Percentiles rank a stretch among this genome's conserved stretches.
Evolutionary conservation across 2,329 filamentous ascomycete species (phyloP).

Genomic region (Diaporthe sp.): DNA sequence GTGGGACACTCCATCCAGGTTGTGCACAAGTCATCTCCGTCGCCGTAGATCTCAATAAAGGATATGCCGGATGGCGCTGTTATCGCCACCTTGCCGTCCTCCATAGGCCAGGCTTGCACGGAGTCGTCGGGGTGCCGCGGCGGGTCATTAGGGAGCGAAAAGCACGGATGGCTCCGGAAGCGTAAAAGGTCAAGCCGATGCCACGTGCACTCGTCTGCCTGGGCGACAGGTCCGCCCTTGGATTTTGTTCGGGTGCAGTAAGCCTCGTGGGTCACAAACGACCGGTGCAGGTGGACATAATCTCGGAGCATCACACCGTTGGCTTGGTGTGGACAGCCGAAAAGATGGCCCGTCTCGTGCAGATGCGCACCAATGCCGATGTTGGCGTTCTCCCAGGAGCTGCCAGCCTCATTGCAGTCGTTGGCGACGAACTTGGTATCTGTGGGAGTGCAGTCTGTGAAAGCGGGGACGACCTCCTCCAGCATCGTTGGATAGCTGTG

Average conservation of each 20-base stretch:
- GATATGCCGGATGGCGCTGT: conserved; percentile 86
- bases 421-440: conserved; percentile 86
- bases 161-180: conserved; percentile 91
- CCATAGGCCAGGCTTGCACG: conserved; percentile 88
- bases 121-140: conserved; percentile 76
- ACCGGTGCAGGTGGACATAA: conserved; percentile 86
- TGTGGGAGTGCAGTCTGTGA: conserved; percentile 90
- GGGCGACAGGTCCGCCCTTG: conserved; percentile 80
- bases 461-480: conserved; percentile 90
- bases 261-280: conserved; percentile 84
- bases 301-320: conserved; percentile 93
- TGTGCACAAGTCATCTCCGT: conserved; percentile 84
- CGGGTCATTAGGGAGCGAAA: conserved; percentile 83
- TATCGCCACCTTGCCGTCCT: conserved; percentile 80
- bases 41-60: conserved; percentile 84
- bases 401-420: conserved; percentile 87
- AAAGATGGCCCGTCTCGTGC: conserved; percentile 89
- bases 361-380: conserved; percentile 94
- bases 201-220: conserved; percentile 89
- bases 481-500: conserved; percentile 91
- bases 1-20: conserved; percentile 85
- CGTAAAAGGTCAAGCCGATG: conserved; percentile 90
- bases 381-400: conserved; percentile 95
- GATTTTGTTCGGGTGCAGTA: conserved; percentile 90
- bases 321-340: conserved; percentile 91